Percentiles rank a stretch among this genome's conserved stretches.
Evolutionary conservation across 2,329 filamentous ascomycete species (phyloP).

Genomic region (Capronia epimyces): DNA sequence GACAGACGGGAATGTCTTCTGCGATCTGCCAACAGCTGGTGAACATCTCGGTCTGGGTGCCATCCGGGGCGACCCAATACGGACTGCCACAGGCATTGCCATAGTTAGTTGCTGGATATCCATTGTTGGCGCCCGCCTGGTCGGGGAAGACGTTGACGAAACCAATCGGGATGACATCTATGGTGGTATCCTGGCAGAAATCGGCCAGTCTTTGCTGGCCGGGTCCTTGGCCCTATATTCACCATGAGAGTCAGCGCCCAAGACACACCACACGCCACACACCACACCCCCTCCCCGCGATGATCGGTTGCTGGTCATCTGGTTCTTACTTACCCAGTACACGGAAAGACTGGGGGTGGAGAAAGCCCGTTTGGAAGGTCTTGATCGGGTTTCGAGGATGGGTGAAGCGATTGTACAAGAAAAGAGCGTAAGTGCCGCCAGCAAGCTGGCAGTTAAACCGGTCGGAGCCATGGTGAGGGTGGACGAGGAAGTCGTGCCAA

Average conservation of each 20-base stretch:
- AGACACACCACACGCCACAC: not conserved
- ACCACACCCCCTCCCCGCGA: no score
- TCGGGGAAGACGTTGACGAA: conserved; percentile 54
- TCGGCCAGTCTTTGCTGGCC: conserved; percentile 46
- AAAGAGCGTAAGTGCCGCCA: conserved; percentile 24
- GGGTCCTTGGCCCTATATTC: conserved; percentile 48
- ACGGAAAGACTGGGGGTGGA: conserved; percentile 44
- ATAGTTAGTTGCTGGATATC: conserved; percentile 52
- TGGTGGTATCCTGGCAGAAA: conserved; percentile 47
- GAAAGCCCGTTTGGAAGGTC: not conserved
- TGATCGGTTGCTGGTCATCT: no score
- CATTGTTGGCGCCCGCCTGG: conserved; percentile 34
- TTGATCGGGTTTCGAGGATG: conserved; percentile 34
- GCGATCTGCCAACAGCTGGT: conserved; percentile 41
- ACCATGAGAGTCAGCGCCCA: conserved; percentile 5
- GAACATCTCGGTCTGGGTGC: conserved; percentile 38
- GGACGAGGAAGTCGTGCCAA: not conserved
- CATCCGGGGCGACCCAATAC: conserved; percentile 35
- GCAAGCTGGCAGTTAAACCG: conserved; percentile 23
- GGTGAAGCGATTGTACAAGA: conserved; percentile 34
- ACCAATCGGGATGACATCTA: conserved; percentile 53
- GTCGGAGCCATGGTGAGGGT: conserved; percentile 19
- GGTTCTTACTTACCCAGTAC: conserved; percentile 43
- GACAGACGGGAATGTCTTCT: conserved; percentile 53
- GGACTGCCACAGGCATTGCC: conserved; percentile 48